A percentile compares a stretch with the other conserved stretches of the same genome.
Conservation (phyloP, 371 early-diverging fungal species). For the Rhizopus sp. region DNA sequence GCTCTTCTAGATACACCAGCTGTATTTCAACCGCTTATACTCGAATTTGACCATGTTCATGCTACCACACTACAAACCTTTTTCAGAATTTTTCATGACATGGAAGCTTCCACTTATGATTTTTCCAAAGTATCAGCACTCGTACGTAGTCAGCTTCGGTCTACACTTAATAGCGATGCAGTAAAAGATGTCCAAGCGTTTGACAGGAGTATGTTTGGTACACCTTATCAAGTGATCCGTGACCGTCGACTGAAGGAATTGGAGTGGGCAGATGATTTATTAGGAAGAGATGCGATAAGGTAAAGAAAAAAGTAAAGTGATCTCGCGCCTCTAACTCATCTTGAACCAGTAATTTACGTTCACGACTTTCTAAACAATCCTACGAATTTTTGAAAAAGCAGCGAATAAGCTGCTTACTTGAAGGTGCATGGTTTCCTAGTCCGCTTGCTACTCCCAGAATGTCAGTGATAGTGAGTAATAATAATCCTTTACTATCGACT, state of each 20-base stretch:
- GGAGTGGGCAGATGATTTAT: slow-evolving; percentile 70
- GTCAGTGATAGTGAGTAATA: slow-evolving; percentile 14
- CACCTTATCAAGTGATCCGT: slow-evolving; percentile 63
- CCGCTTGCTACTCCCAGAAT: slow-evolving; percentile 23
- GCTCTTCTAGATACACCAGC: slow-evolving; percentile 52
- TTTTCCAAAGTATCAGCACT: slow-evolving; percentile 61
- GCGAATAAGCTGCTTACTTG: slow-evolving; percentile 63
- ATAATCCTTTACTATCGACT: slow-evolving; percentile 1
- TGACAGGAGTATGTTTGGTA: slow-evolving; percentile 63
- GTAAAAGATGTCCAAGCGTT: slow-evolving; percentile 52
- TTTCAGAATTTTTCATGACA: slow-evolving; percentile 66
- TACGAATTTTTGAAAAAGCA: slow-evolving; percentile 75
- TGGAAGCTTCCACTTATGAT: slow-evolving; percentile 68
- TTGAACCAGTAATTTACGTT: slow-evolving; percentile 58
- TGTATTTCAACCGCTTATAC: slow-evolving; percentile 64
- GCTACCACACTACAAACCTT: slow-evolving; percentile 58
- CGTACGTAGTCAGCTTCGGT: slow-evolving; percentile 55
- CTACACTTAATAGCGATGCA: slow-evolving; percentile 43
- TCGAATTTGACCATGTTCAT: slow-evolving; percentile 65
- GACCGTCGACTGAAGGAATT: slow-evolving; percentile 71
- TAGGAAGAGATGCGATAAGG: slow-evolving; percentile 67
- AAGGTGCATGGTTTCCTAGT: slow-evolving; percentile 78
- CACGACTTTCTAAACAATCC: slow-evolving; percentile 63
- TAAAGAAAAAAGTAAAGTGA: slow-evolving; percentile 23
- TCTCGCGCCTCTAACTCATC: background rate